Evolutionary conservation across 192 early-diverging fungal species (phyloP).

Genomic region (Linderina pennispora): DNA sequence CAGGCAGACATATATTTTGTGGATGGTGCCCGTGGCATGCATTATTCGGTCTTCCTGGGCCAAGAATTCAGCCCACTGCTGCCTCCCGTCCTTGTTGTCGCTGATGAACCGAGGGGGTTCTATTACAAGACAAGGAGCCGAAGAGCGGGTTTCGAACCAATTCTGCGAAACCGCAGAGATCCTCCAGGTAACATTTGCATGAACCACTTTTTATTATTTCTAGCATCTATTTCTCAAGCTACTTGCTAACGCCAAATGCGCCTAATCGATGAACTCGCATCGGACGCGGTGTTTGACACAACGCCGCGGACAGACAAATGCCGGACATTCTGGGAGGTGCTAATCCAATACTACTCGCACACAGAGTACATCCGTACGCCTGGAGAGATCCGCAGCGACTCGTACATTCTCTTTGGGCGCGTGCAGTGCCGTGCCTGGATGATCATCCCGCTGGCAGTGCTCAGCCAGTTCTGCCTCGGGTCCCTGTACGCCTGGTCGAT

Average conservation of each 20-base stretch:
- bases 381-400: constrained; percentile 52
- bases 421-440: constrained; percentile 59
- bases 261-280: constrained; percentile 32
- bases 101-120: too few relatives aligned
- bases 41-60: too few relatives aligned
- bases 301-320: constrained; percentile 5
- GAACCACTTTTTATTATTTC: not conserved
- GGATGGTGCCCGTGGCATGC: too few relatives aligned
- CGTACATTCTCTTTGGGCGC: constrained; percentile 39
- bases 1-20: too few relatives aligned
- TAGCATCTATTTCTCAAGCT: not conserved
- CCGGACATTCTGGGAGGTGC: constrained; percentile 37
- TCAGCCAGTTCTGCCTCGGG: constrained; percentile 69
- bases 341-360: constrained; percentile 42
- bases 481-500: constrained; percentile 75
- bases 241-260: too few relatives aligned
- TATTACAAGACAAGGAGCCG: too few relatives aligned
- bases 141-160: too few relatives aligned
- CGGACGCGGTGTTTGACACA: constrained; percentile 38
- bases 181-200: not conserved
- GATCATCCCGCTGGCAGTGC: constrained; percentile 61
- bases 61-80: too few relatives aligned
- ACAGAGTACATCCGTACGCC: constrained; percentile 57
- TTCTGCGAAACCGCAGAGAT: too few relatives aligned
- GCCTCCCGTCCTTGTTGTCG: too few relatives aligned